Evolutionary conservation across 495 filamentous ascomycete genomes (phyloP).

Genomic region (Podospora pseudocomata): DNA sequence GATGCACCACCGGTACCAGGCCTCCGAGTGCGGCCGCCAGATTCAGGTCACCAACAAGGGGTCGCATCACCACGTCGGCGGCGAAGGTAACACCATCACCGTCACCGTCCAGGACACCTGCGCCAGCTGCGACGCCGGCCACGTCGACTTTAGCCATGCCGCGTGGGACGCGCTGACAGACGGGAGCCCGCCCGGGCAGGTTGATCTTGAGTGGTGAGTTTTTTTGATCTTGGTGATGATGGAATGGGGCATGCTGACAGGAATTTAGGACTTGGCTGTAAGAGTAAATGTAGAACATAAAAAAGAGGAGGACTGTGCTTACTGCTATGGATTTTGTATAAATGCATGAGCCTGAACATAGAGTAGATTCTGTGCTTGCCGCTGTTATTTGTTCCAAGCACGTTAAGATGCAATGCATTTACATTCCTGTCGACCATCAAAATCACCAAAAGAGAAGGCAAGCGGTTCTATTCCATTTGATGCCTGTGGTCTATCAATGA

Average conservation of each 20-base stretch:
- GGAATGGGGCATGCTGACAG: background rate
- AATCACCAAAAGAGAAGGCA: background rate
- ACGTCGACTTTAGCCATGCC: conserved; percentile 28
- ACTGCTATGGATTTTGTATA: background rate
- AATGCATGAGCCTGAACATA: background rate
- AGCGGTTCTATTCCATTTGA: background rate
- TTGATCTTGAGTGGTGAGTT: conserved; percentile 27
- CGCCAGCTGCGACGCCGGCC: conserved; percentile 23
- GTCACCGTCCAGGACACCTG: conserved; percentile 36
- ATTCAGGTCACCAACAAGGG: conserved; percentile 34
- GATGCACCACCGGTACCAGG: conserved; percentile 20
- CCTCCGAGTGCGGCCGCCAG: conserved; percentile 30
- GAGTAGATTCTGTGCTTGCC: background rate
- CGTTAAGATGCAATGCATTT: background rate
- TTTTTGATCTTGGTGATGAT: background rate
- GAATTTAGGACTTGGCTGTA: background rate
- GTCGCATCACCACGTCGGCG: conserved; percentile 26
- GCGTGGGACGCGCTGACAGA: conserved; percentile 26
- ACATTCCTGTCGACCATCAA: background rate
- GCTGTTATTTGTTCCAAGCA: background rate
- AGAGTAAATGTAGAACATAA: background rate
- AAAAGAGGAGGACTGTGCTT: background rate
- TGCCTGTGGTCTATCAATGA: background rate
- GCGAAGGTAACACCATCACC: conserved; percentile 27
- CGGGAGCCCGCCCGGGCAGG: conserved; percentile 8